phyloP scores from a whole-genome alignment of 768 basidiomycete species.

The Pleurotus citrinopileatus region DNA sequence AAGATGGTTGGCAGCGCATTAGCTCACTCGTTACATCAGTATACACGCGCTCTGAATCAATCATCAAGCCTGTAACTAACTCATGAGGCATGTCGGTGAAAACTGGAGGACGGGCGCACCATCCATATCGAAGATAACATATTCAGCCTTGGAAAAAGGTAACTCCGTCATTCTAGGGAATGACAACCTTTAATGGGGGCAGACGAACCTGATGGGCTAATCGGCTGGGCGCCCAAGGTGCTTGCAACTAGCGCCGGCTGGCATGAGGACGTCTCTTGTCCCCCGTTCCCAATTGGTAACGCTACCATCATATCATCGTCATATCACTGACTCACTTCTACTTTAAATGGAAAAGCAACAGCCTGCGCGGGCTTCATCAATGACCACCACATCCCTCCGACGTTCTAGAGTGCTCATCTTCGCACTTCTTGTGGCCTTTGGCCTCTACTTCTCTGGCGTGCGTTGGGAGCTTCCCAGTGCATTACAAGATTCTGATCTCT shows the following conservation, averaged over 20 bases:
- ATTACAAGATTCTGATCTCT: slow-evolving; percentile 27
- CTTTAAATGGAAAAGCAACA: background rate
- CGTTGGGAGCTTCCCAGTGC: slow-evolving; percentile 40
- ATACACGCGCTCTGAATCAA: slow-evolving; percentile 76
- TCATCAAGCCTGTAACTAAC: slow-evolving; percentile 53
- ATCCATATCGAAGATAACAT: slow-evolving; percentile 75
- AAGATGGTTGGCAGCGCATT: background rate
- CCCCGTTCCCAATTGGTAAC: too few relatives aligned
- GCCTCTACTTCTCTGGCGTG: slow-evolving; percentile 39
- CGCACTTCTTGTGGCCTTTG: slow-evolving; percentile 30
- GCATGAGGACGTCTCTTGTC: too few relatives aligned
- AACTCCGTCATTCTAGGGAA: background rate
- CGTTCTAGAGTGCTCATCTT: slow-evolving; percentile 46
- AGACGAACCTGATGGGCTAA: background rate
- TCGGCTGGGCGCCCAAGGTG: too few relatives aligned
- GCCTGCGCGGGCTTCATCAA: background rate
- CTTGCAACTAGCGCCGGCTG: background rate
- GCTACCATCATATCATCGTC: background rate
- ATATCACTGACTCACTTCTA: background rate
- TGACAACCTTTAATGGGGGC: background rate
- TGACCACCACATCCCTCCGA: slow-evolving; percentile 25
- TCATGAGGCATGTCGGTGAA: background rate
- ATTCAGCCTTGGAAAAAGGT: slow-evolving; percentile 38
- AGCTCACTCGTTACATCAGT: slow-evolving; percentile 76
- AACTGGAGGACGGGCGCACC: slow-evolving; percentile 33